Evolutionary conservation across 305 asterid species (phyloP), one percentile per base, ranked within the genome.

Genomic region (Rubia peregrina): DNA sequence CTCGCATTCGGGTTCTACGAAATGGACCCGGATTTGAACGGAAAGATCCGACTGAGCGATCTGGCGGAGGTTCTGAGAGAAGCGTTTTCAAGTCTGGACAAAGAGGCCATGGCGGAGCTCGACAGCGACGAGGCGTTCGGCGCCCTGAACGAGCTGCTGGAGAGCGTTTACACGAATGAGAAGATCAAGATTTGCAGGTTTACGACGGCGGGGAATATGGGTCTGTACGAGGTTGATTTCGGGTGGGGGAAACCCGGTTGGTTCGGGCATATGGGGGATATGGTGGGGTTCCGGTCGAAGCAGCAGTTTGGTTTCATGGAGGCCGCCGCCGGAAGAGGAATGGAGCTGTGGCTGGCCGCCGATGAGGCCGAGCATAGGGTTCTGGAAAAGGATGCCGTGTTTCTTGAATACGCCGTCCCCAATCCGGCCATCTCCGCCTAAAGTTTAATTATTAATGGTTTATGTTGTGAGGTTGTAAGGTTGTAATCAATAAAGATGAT

Each of bases 171-270:
- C 53, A 71, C 75, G 8, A 78, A 70, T 63, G 74, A 78, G 41
- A 71, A 67, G 0, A 61, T 74, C 9, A 74, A 66, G 67, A 67
- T 63, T 10, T 74, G 26, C 7, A 60, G 77, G n/a, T 79, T 79
- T 43, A 76, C 80, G 0, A 76, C 80, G 64, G 69, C 75, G 67
- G 71, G 75, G 65, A 66, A 76, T 7, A 57, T 73, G 67, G 80
- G 80, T 0, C 55, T 73, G 3, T 75, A 76, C 30, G 78, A 73
- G 1, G 68, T 70, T 55, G 71, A 76, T 62, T 76, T 73, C 26
- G 83, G 83, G 5, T 70, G 69, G 74, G 80, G 76, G 51, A 74
- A 69, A 46, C 80, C 80, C 4, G 36, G 59, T 17, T 73, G 80
- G 76, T 60, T 73, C 24, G 80, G 76, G 9, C 69, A 67, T 61